Evolutionary conservation across 2,329 filamentous ascomycete genomes (phyloP).

Genomic region (Periconia sp.): DNA sequence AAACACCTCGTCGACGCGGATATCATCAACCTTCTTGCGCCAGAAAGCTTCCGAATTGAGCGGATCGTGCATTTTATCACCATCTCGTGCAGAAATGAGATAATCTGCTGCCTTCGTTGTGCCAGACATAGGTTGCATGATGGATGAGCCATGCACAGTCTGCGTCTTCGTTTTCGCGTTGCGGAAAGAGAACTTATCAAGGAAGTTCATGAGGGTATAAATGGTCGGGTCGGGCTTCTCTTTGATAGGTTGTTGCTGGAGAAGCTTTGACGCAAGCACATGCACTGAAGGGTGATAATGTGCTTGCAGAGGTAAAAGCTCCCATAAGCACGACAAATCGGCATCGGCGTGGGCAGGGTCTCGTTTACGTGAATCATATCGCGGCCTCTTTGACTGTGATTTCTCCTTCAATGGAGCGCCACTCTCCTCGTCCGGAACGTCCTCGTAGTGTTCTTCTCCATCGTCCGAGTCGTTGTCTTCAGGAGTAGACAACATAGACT

Average conservation of each 20-base stretch:
- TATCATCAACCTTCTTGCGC: conserved; percentile 84
- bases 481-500: conserved; percentile 66
- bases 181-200: conserved; percentile 98
- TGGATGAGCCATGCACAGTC: conserved; percentile 74
- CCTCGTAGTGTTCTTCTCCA: conserved; percentile 71
- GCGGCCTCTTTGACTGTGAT: conserved; percentile 16
- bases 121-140: conserved; percentile 90
- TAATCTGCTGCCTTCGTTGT: conserved; percentile 61
- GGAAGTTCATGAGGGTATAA: conserved; percentile 90
- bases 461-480: conserved; percentile 78
- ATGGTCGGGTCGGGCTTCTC: conserved; percentile 88
- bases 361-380: conserved; percentile 86
- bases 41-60: conserved; percentile 91
- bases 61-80: conserved; percentile 60
- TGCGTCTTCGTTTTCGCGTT: conserved; percentile 72
- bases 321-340: conserved; percentile 92
- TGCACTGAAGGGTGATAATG: conserved; percentile 95
- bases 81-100: conserved; percentile 62
- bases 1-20: conserved; percentile 91
- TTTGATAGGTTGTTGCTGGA: conserved; percentile 70
- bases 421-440: conserved; percentile 56
- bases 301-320: conserved; percentile 74
- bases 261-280: conserved; percentile 74
- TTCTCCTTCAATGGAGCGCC: conserved; percentile 24
- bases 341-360: conserved; percentile 90